These are phyloP conservation scores for Bonia amplexicaulis DNA, from an alignment of 176 grass and related monocot genomes.

Conservation along the genomic window DNA sequence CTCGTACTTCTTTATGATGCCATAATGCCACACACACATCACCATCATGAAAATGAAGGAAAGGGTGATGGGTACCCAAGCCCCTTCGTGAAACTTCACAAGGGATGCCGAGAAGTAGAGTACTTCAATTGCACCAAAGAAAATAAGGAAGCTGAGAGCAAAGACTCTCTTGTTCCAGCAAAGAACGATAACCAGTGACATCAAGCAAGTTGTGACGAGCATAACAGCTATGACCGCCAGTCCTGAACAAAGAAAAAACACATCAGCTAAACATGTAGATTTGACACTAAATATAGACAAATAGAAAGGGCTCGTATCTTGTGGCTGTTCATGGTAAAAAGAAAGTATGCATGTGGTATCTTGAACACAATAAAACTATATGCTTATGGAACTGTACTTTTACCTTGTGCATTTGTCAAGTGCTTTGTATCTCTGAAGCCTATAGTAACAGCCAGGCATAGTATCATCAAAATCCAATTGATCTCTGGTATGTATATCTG, in stretches of 20 bases:
- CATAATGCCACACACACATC: constrained; percentile 94
- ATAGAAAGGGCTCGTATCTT: not conserved
- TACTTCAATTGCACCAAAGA: constrained; percentile 75
- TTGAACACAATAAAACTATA: not conserved
- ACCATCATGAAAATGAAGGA: constrained; percentile 72
- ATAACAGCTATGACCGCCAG: constrained; percentile 89
- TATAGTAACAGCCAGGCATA: constrained; percentile 79
- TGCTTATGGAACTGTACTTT: not conserved
- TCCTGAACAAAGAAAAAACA: constrained; percentile 40
- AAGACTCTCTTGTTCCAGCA: constrained; percentile 83
- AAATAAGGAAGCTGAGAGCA: constrained; percentile 55
- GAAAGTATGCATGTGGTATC: not conserved
- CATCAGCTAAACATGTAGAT: not conserved
- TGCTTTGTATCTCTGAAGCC: constrained; percentile 86
- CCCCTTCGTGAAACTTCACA: constrained; percentile 82
- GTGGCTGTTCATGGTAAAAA: not conserved
- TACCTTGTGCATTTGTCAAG: constrained; percentile 82
- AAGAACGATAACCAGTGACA: constrained; percentile 78
- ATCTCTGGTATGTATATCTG: constrained; percentile 98
- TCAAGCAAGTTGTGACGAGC: constrained; percentile 91
- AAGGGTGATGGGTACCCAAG: constrained; percentile 80
- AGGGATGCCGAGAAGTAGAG: constrained; percentile 82
- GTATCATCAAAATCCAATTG: constrained; percentile 91
- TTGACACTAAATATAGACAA: not conserved
- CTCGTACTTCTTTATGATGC: constrained; percentile 68